Evolutionary conservation across 1,139 yeast genomes (phyloP).

Genomic region (Geotrichum reessii): DNA sequence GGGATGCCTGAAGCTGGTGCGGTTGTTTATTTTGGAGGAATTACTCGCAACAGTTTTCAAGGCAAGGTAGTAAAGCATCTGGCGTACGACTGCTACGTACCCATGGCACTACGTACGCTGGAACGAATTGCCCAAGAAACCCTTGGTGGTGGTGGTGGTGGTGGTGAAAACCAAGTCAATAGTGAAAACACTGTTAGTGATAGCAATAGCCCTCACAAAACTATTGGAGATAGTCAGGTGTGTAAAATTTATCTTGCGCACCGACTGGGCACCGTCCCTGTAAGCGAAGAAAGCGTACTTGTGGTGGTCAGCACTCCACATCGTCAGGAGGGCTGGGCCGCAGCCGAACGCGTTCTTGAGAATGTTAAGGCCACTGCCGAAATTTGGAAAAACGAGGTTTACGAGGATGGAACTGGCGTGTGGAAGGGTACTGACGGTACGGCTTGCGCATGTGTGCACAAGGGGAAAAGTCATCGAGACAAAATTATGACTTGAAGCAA

Average conservation of each 20-base stretch:
- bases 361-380: conserved; percentile 42
- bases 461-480: background rate
- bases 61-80: conserved; percentile 38
- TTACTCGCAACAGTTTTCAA: conserved; percentile 42
- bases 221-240: conserved; percentile 11
- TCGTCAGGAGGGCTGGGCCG: conserved; percentile 45
- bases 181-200: background rate
- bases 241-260: conserved; percentile 40
- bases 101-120: conserved; percentile 39
- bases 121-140: conserved; percentile 36
- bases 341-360: conserved; percentile 43
- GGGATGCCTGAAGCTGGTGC: conserved; percentile 41
- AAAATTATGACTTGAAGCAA: background rate
- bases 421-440: conserved; percentile 40
- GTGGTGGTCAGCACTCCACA: conserved; percentile 45
- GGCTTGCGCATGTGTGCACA: background rate
- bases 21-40: conserved; percentile 44
- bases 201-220: conserved; percentile 26
- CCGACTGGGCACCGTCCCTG: conserved; percentile 45
- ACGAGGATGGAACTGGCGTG: conserved; percentile 36
- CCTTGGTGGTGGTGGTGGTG: too few species aligned
- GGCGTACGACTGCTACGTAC: conserved; percentile 42
- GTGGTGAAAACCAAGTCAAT: background rate
- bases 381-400: conserved; percentile 46
- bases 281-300: conserved; percentile 42